Base-by-base conservation (phyloP, 257 asterid species). In the Fraxinus excelsior region DNA sequence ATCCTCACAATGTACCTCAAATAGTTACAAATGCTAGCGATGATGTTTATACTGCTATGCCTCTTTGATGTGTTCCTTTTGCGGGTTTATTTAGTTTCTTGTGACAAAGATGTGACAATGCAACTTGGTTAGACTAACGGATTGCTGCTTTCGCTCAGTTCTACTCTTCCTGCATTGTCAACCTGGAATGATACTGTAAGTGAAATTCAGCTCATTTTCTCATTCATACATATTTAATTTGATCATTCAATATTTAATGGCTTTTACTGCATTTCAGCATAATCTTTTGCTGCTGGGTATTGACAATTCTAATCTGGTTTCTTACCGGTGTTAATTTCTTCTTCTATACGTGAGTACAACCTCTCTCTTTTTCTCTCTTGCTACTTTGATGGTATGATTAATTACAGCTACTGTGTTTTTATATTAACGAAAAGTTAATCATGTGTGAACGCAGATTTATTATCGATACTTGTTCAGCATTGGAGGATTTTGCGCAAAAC, bases 121-220 rank as follows among this genome's bases (percentile, higher is more conserved):
- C 80, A 77, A 76, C 79, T 77, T 77, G 86, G 82, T 83, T 81
- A 78, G 85, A 85, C 91, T 88, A 83, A 88, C 81, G 87, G 89
- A 56, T 82, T 85, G 86, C 83, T 85, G 88, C 77, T 87, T 84
- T 87, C 86, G 84, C 86, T 82, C 90, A 87, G 94, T 86, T 87
- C 78, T 87, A 68, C 79, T 83, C 67, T 1, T 80, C 72, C 60
- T 86, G 79, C 91, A 86, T 51, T 80, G 86, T 82, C 85, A 87
- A 32, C 86, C 90, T 11, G 89, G 87, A 70, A 65, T 89, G 75
- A 21, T 85, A 38, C 77, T 86, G 94, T 87, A 87, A 89, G 91
- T 70, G 8, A 37, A 51, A 21, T 42, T 67, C 70, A 3, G 12
- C n/a, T 44, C 46, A 40, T 40, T 25, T 65, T 28, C 46, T 19